Conservation (phyloP, 2,329 filamentous ascomycete species). For the Colletotrichum gigasporum region DNA sequence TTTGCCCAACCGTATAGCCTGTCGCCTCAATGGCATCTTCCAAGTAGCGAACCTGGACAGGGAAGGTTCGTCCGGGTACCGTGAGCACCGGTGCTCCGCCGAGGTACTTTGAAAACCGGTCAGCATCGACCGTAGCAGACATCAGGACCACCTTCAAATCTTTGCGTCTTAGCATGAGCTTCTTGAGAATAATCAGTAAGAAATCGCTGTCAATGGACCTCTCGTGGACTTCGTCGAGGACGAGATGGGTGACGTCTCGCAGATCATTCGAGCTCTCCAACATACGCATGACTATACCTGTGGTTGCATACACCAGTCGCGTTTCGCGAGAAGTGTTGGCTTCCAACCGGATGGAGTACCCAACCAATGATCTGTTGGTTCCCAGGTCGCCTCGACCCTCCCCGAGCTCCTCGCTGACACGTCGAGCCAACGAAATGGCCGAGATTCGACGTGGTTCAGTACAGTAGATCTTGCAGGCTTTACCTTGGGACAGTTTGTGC, state of each 20-base stretch:
- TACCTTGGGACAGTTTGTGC: slow-evolving; percentile 82
- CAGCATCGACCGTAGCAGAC: slow-evolving; percentile 96
- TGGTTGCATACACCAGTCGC: slow-evolving; percentile 87
- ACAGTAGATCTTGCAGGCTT: slow-evolving; percentile 90
- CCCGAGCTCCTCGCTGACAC: slow-evolving; percentile 94
- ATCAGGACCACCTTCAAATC: slow-evolving; percentile 94
- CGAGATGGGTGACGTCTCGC: slow-evolving; percentile 88
- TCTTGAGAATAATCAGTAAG: slow-evolving; percentile 88
- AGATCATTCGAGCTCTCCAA: slow-evolving; percentile 89
- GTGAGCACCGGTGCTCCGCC: slow-evolving; percentile 86
- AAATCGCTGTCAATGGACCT: slow-evolving; percentile 97
- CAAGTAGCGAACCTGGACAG: slow-evolving; percentile 86
- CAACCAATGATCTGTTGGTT: slow-evolving; percentile 83
- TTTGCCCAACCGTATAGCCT: slow-evolving; percentile 68
- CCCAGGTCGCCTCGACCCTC: slow-evolving; percentile 86
- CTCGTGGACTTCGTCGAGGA: slow-evolving; percentile 98
- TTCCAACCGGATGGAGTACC: slow-evolving; percentile 94
- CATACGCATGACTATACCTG: slow-evolving; percentile 97
- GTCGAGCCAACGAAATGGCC: slow-evolving; percentile 89
- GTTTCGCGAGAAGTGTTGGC: slow-evolving; percentile 86
- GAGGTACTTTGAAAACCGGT: slow-evolving; percentile 89
- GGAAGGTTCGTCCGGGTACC: slow-evolving; percentile 93
- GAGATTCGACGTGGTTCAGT: slow-evolving; percentile 96
- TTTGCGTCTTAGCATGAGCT: slow-evolving; percentile 78
- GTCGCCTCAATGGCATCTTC: slow-evolving; percentile 94